Evolutionary conservation across 1,284 basidiomycete genomes (phyloP).

Genomic region (Rhodofomes roseus): DNA sequence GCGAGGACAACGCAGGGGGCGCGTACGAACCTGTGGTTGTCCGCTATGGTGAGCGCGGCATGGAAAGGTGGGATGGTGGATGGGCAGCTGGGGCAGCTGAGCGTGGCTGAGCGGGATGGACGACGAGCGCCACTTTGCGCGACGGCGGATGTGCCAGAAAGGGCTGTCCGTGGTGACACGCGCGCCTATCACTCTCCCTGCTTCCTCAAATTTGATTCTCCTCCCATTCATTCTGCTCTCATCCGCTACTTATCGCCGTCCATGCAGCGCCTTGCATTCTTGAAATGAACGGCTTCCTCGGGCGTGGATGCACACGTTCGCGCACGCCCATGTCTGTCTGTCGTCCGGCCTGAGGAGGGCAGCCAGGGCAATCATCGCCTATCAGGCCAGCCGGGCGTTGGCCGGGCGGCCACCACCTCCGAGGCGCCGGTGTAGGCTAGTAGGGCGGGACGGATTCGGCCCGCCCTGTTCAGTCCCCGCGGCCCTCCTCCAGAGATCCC

Average conservation of each 20-base stretch:
- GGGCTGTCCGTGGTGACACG: slow-evolving; percentile 7
- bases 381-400: neutral
- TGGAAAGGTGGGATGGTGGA: neutral
- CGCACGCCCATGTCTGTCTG: too few species aligned
- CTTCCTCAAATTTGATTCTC: neutral
- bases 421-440: neutral
- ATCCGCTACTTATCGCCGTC: neutral
- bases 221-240: neutral
- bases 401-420: neutral
- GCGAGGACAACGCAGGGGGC: neutral
- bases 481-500: neutral
- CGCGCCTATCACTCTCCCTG: neutral
- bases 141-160: slow-evolving; percentile 2
- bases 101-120: neutral
- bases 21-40: neutral
- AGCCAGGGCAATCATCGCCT: neutral
- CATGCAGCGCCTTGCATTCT: too few species aligned
- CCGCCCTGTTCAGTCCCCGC: neutral
- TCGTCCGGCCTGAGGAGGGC: neutral
- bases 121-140: slow-evolving; percentile 3
- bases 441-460: too few species aligned
- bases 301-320: neutral
- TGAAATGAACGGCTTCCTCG: neutral
- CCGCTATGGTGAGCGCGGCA: neutral
- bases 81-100: neutral